Evolutionary conservation across 2,329 filamentous ascomycete genomes (phyloP).

Genomic region (Penicillium oxalicum): DNA sequence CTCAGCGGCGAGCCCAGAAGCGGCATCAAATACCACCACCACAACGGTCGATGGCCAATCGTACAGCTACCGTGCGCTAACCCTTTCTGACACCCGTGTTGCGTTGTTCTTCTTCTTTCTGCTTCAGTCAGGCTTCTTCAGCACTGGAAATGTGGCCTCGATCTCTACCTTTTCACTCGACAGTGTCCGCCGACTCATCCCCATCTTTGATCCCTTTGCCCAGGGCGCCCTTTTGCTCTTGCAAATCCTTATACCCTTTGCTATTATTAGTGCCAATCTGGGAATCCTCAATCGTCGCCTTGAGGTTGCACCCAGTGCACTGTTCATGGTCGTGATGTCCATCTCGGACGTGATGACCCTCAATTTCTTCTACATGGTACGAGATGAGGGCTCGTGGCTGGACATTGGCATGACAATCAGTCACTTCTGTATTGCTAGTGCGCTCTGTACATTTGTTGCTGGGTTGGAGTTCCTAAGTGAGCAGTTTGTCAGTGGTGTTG

Average conservation of each 20-base stretch:
- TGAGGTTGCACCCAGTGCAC: slow-evolving; percentile 74
- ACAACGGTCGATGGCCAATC: slow-evolving; percentile 29
- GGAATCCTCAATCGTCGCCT: slow-evolving; percentile 82
- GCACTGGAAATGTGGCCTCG: slow-evolving; percentile 91
- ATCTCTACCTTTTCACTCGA: slow-evolving; percentile 91
- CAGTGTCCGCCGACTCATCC: slow-evolving; percentile 78
- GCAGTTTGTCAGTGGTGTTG: slow-evolving; percentile 72
- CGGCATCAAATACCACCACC: slow-evolving; percentile 26
- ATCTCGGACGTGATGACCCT: slow-evolving; percentile 86
- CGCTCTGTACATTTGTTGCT: slow-evolving; percentile 85
- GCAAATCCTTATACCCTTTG: slow-evolving; percentile 91
- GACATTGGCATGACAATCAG: slow-evolving; percentile 97
- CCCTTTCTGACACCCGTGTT: slow-evolving; percentile 76
- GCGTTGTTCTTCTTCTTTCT: slow-evolving; percentile 93
- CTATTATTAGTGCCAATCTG: slow-evolving; percentile 85
- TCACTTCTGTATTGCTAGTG: slow-evolving; percentile 88
- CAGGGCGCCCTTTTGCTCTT: slow-evolving; percentile 81
- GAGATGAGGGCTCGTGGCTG: slow-evolving; percentile 92
- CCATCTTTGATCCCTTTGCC: slow-evolving; percentile 87
- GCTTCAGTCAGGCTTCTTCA: slow-evolving; percentile 93
- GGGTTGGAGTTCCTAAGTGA: slow-evolving; percentile 80
- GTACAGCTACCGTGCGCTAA: slow-evolving; percentile 58
- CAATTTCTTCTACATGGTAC: slow-evolving; percentile 96
- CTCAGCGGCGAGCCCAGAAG: slow-evolving; percentile 23
- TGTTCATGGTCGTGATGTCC: slow-evolving; percentile 93